Evolutionary conservation across 225 moss, liverwort and hornwort genomes (phyloP).

Genomic region (Physcomitrellopsis africana): DNA sequence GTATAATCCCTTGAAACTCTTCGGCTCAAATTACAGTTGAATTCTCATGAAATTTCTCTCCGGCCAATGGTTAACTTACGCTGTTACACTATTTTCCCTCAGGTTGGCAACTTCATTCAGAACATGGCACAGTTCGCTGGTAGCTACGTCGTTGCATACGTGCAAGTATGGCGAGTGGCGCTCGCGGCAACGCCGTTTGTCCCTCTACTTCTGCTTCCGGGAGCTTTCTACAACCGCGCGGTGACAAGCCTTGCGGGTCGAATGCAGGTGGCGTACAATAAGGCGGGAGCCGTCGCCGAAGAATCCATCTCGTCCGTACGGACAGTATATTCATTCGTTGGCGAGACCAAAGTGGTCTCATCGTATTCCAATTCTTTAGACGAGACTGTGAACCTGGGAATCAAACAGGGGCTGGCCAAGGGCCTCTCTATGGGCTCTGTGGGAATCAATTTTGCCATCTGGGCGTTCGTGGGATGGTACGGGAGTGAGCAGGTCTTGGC

Average conservation of each 20-base stretch:
- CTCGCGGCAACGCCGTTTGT: slow-evolving; percentile 55
- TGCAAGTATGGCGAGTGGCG: slow-evolving; percentile 62
- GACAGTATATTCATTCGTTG: slow-evolving; percentile 83
- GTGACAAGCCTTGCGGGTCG: slow-evolving; percentile 50
- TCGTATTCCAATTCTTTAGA: slow-evolving; percentile 45
- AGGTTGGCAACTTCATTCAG: slow-evolving; percentile 71
- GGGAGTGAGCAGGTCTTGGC: slow-evolving; percentile 58
- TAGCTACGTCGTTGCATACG: slow-evolving; percentile 51
- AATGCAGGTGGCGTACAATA: slow-evolving; percentile 49
- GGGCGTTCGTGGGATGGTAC: slow-evolving; percentile 78
- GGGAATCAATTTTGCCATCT: slow-evolving; percentile 62
- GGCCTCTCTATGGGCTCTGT: slow-evolving; percentile 70
- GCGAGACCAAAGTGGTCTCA: slow-evolving; percentile 46
- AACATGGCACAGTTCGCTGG: slow-evolving; percentile 49
- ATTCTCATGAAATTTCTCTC: no score
- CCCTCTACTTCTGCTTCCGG: slow-evolving; percentile 67
- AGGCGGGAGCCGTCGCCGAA: slow-evolving; percentile 58
- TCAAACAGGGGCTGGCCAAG: slow-evolving; percentile 68
- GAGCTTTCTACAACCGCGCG: slow-evolving; percentile 63
- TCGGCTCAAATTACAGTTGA: no score
- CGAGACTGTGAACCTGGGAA: slow-evolving; percentile 49
- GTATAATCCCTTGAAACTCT: background rate
- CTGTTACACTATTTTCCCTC: slow-evolving; percentile 1
- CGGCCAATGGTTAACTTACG: no score
- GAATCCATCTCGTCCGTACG: slow-evolving; percentile 76